A percentile compares a stretch with the other conserved stretches of the same genome.
These are phyloP conservation scores for Elymus sibiricus DNA, from an alignment of 176 grass and related monocot genomes.

Conservation along the genomic window DNA sequence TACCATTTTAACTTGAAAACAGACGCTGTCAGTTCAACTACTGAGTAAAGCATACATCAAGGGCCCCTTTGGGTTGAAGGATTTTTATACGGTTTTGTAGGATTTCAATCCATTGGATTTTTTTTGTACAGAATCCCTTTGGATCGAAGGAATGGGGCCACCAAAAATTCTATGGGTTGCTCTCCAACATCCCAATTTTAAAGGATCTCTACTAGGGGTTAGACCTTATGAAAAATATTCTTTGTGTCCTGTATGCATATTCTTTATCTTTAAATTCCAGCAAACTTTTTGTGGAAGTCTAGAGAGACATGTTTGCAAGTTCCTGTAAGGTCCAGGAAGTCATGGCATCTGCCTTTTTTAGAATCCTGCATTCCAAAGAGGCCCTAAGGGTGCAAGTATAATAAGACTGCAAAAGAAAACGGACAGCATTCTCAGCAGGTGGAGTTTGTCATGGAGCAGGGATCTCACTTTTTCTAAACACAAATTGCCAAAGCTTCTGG, in stretches of 20 bases:
- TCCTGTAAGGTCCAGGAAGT: neutral
- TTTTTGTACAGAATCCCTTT: neutral
- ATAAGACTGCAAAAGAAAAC: neutral
- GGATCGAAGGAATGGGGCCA: neutral
- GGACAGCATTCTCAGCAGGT: neutral
- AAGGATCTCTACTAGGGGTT: neutral
- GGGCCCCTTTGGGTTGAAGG: neutral
- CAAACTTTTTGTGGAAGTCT: neutral
- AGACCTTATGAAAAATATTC: neutral
- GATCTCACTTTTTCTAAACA: neutral
- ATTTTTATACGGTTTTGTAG: neutral
- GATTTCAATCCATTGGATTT: neutral
- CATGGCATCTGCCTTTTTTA: neutral
- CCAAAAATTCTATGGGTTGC: neutral
- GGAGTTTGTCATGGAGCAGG: neutral
- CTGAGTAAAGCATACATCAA: conserved; percentile 9
- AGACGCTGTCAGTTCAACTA: neutral
- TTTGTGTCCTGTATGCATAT: neutral
- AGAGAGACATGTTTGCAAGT: neutral
- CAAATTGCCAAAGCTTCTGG: neutral
- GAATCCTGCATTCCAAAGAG: neutral
- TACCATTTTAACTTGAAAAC: conserved; percentile 14
- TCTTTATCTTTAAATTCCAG: neutral
- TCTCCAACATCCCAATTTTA: neutral
- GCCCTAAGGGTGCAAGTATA: neutral